phyloP scores from a whole-genome alignment of 805 yeast genomes.

The Saturnispora bothae region DNA sequence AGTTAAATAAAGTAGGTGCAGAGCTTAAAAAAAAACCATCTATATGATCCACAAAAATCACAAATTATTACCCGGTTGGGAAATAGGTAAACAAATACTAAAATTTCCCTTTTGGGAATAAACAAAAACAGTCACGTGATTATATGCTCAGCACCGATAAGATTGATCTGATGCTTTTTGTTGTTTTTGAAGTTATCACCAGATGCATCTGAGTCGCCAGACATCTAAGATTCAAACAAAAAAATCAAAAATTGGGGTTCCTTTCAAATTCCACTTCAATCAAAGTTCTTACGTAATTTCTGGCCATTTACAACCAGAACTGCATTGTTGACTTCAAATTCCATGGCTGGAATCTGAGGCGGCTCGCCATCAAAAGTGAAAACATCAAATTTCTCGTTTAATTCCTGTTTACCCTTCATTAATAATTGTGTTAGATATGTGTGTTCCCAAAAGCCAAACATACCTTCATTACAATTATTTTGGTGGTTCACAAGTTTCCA shows the following conservation, averaged over 20 bases:
- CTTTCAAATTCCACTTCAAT: neutral
- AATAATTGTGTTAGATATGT: conserved; percentile 16
- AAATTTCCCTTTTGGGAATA: conserved; percentile 9
- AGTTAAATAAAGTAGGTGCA: neutral
- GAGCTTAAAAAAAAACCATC: neutral
- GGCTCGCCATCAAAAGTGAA: neutral
- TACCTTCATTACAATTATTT: neutral
- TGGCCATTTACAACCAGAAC: conserved; percentile 7
- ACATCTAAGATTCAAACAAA: too few relatives aligned
- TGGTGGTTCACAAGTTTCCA: conserved; percentile 1
- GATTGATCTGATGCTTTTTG: too few relatives aligned
- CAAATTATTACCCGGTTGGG: conserved; percentile 2
- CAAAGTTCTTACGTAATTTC: conserved; percentile 6
- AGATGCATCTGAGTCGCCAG: too few relatives aligned
- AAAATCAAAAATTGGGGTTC: too few relatives aligned
- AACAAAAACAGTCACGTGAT: conserved; percentile 4
- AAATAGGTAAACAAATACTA: conserved; percentile 3
- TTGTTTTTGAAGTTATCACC: too few relatives aligned
- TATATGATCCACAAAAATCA: neutral
- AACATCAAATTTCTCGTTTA: neutral
- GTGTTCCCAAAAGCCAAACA: conserved; percentile 21
- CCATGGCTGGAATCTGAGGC: neutral
- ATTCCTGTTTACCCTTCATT: neutral
- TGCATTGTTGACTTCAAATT: neutral
- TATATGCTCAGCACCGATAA: neutral